phyloP scores from a whole-genome alignment of 108 stramenopile genomes.

The Cyclotella cryptica region DNA sequence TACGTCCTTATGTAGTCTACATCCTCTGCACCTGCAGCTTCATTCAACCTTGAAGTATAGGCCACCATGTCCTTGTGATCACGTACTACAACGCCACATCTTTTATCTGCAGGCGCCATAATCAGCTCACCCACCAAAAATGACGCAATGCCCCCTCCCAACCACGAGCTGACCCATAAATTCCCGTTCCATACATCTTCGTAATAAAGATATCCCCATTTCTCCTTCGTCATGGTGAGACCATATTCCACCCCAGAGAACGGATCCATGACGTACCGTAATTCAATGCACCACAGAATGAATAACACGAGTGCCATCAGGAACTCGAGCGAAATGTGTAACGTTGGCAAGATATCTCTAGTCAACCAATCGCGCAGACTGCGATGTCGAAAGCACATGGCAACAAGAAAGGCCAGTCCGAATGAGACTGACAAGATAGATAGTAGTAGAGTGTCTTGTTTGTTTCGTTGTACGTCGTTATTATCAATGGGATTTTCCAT shows the following conservation, averaged over 20 bases:
- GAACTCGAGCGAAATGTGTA: conserved; percentile 30
- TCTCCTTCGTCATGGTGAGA: conserved; percentile 6
- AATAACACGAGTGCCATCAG: conserved; percentile 23
- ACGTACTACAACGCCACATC: conserved; percentile 9
- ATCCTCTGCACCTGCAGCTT: neutral
- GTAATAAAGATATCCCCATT: conserved; percentile 6
- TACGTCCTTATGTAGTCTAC: conserved; percentile 9
- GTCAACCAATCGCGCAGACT: conserved; percentile 31
- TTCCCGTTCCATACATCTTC: conserved; percentile 38
- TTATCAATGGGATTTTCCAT: conserved; percentile 14
- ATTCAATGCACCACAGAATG: conserved; percentile 32
- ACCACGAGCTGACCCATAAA: conserved; percentile 38
- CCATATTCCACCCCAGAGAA: conserved; percentile 19
- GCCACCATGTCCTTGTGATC: neutral
- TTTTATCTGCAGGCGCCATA: conserved; percentile 30
- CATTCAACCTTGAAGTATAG: neutral
- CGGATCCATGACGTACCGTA: conserved; percentile 37
- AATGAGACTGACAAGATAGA: conserved; percentile 28
- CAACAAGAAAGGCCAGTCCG: conserved; percentile 19
- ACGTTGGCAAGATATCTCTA: conserved; percentile 1
- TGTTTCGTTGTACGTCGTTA: neutral
- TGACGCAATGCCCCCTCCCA: conserved; percentile 25
- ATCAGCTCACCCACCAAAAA: conserved; percentile 40
- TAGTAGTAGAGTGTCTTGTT: conserved; percentile 21
- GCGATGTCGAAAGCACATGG: conserved; percentile 38